Conservation (phyloP, 2,329 filamentous ascomycete genomes). For the Chaetomium globosum region DNA sequence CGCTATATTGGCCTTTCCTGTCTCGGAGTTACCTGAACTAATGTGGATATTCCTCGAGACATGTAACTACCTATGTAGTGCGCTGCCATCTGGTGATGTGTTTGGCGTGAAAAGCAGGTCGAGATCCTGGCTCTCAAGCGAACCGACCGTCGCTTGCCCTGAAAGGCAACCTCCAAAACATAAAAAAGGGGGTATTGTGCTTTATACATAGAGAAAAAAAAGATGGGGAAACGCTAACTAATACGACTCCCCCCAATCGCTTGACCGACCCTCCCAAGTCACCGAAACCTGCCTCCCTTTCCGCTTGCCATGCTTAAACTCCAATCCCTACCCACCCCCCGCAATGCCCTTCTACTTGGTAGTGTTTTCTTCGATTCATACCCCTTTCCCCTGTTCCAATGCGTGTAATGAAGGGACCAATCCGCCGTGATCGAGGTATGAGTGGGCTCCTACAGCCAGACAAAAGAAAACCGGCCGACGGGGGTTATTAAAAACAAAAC, state of each 20-base stretch:
- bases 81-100: not conserved
- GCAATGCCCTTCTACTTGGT: not conserved
- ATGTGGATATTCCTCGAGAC: too few relatives aligned
- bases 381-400: not conserved
- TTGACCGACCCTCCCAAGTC: not conserved
- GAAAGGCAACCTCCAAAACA: not conserved
- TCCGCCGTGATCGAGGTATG: not conserved
- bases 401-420: not conserved
- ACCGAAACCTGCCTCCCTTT: constrained; percentile 1
- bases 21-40: not conserved
- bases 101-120: not conserved
- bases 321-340: not conserved
- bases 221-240: not conserved
- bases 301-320: not conserved
- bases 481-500: not conserved
- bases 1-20: not conserved
- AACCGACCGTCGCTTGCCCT: not conserved
- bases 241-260: not conserved
- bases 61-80: too few relatives aligned
- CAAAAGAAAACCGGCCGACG: not conserved
- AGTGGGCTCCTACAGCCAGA: not conserved
- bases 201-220: not conserved
- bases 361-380: not conserved
- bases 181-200: constrained; percentile 15
- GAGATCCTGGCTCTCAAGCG: not conserved